A percentile compares a stretch with the other conserved stretches of the same genome.
Conservation (phyloP, 192 early-diverging fungal genomes). For the Linnemannia zychae region DNA sequence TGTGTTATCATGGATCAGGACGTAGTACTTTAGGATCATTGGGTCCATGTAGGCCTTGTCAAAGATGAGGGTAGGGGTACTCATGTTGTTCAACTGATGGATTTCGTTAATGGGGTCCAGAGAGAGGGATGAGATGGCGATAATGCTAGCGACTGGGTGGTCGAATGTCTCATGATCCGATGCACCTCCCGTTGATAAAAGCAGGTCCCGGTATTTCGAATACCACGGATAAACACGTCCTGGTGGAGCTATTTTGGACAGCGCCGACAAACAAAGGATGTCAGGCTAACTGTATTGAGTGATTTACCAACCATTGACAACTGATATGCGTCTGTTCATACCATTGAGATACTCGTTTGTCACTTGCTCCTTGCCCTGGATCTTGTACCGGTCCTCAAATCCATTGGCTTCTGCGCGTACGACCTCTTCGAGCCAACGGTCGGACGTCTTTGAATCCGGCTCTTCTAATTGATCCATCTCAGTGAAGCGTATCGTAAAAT, state of each 20-base stretch:
- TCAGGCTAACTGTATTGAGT: no score
- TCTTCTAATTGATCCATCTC: constrained; percentile 68
- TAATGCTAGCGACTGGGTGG: constrained; percentile 92
- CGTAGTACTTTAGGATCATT: constrained; percentile 82
- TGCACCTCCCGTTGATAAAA: constrained; percentile 72
- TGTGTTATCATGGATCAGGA: constrained; percentile 88
- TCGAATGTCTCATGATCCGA: constrained; percentile 96
- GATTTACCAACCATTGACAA: background rate
- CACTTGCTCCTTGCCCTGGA: constrained; percentile 59
- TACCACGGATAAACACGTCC: constrained; percentile 89
- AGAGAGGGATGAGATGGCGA: constrained; percentile 72
- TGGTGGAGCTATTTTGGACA: constrained; percentile 48
- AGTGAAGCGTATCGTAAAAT: constrained; percentile 76
- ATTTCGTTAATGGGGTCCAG: constrained; percentile 83
- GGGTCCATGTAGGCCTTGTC: constrained; percentile 84
- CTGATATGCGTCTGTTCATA: background rate
- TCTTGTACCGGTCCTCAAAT: constrained; percentile 45
- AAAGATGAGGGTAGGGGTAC: constrained; percentile 67
- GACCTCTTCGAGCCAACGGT: constrained; percentile 63
- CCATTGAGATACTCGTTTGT: constrained; percentile 62
- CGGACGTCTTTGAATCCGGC: constrained; percentile 61
- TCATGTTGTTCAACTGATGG: constrained; percentile 66
- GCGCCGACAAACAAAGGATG: background rate
- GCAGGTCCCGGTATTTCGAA: constrained; percentile 73
- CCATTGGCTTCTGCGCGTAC: constrained; percentile 44